Evolutionary conservation across 1,139 yeast species (phyloP), one percentile per base, ranked within the genome.

Genomic region (Hansenula lynferdii): DNA sequence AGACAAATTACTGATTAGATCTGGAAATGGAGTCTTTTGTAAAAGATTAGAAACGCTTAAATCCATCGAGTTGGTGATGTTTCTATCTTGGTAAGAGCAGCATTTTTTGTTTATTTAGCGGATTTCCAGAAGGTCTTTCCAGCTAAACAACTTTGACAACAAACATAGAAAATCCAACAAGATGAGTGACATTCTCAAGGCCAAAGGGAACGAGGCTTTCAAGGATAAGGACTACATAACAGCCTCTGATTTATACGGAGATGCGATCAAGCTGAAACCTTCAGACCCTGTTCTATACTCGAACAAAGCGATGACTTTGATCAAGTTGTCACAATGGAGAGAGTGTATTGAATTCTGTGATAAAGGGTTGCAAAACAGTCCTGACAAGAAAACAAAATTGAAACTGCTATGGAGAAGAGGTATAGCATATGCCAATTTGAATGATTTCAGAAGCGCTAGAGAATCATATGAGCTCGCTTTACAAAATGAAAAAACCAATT

Each of bases 251-350:
- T 61, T 72, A 4, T 90, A 90, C 58, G 63, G 82, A 4, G 75
- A 75, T 45, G 95, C 96, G 5, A 69, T 85, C 29, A 66, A 63
- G 9, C 42, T 74, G 32, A 82, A 79, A 43, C 71, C 78, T 0
- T 41, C 53, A 5, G 79, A 81, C 50, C 72, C 95, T 0, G 72
- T 83, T 6, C 66, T 86, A 6, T 83, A 75, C 57, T 80, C 96
- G 12, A 90, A 90, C 58, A 66, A 90, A 39, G 94, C 97, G 3
- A 81, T 85, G 57, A 75, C 89, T 22, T 72, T 77, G 48, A 59
- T 85, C 38, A 77, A 81, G 49, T 61, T 82, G 6, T 60, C 68
- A 8, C 70, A 72, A 33, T 77, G 71, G 65, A 61, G 65, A 5
- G 70, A 75, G 30, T 95, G 92, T 1, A 55, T 80, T 11, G 60